These are phyloP conservation scores for Wickerhamomyces alni DNA, from an alignment of 805 yeast species.

Conservation along the genomic window DNA sequence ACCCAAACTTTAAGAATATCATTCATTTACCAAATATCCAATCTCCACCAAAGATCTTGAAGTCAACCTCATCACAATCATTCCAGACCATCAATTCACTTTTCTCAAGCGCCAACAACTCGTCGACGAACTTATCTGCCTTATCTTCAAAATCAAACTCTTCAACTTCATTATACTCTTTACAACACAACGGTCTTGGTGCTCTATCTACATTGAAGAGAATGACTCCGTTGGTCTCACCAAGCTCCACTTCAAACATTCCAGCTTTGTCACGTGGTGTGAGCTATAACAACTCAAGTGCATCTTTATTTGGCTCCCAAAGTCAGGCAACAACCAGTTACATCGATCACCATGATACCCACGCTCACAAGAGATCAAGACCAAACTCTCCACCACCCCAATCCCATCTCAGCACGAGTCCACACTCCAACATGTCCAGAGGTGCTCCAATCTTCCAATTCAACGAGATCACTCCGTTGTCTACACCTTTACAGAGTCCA, in stretches of 20 bases:
- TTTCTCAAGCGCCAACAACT: slow-evolving; percentile 18
- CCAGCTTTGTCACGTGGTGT: slow-evolving; percentile 19
- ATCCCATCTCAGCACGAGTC: too few relatives aligned
- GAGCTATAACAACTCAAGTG: background rate
- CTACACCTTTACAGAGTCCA: slow-evolving; percentile 46
- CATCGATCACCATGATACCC: slow-evolving; percentile 24
- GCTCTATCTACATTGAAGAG: slow-evolving; percentile 22
- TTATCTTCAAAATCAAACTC: slow-evolving; percentile 24
- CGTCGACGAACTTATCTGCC: slow-evolving; percentile 21
- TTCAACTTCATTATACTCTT: slow-evolving; percentile 20
- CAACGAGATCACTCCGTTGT: slow-evolving; percentile 35
- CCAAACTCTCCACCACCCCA: slow-evolving; percentile 38
- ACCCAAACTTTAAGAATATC: slow-evolving; percentile 6
- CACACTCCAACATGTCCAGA: background rate
- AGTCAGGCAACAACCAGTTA: too few relatives aligned
- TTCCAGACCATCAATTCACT: slow-evolving; percentile 19
- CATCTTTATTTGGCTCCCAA: too few relatives aligned
- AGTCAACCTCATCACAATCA: slow-evolving; percentile 19
- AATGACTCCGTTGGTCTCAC: slow-evolving; percentile 35
- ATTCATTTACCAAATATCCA: slow-evolving; percentile 21
- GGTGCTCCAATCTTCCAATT: slow-evolving; percentile 1
- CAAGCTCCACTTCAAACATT: slow-evolving; percentile 5
- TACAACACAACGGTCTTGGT: slow-evolving; percentile 9
- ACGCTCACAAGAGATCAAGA: slow-evolving; percentile 35
- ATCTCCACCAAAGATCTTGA: slow-evolving; percentile 25